Base-by-base conservation (phyloP, 2,329 filamentous ascomycete genomes). In the Pestalotiopsis sp. region DNA sequence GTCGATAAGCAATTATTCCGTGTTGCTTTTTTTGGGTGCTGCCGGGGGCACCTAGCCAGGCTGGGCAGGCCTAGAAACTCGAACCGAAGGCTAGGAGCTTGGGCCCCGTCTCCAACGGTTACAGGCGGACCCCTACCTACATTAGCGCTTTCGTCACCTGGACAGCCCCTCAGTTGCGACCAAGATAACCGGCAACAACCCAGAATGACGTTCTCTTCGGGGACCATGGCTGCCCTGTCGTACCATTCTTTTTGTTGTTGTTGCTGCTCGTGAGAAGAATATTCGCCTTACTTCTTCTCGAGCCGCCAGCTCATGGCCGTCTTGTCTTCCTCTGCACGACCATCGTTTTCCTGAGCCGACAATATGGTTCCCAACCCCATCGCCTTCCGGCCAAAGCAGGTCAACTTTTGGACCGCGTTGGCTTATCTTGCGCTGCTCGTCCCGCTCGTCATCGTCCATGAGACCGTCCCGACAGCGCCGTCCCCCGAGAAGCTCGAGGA, bases 341-440 rank as follows among this genome's bases (percentile, higher is more conserved):
- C 45, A 23, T 20, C 45, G 45, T 52, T n/a, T 20, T 39, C 59
- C 27, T 62, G 36, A 62, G 59, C 27, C 59, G 59, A 20, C 49
- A 65, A 20, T 17, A 65, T 65, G 64, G 49, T 38, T 14, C 52
- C 72, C 66, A 90, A 90, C 71, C 88, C 88, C 2, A 83, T 97
- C 76, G 91, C 90, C 69, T 99, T 98, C 81, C 90, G 89, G 70
- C 92, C 93, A 36, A 86, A 89, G 72, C 91, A 93, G 64, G 95
- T 98, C 69, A 95, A 93, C 45, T 85, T 97, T 77, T 91, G 95
- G 84, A 91, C 90, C 57, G 90, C 64, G 25, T 4, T 90, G 13
- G 77, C 90, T 70, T 98, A 98, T 81, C 84, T 96, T 68, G 92
- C 92, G 67, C 82, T 98, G 62, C 82, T 94, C 75, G 88, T 93